phyloP scores from a whole-genome alignment of 2,329 filamentous ascomycete genomes.

The Trichocomaceae sp. region DNA sequence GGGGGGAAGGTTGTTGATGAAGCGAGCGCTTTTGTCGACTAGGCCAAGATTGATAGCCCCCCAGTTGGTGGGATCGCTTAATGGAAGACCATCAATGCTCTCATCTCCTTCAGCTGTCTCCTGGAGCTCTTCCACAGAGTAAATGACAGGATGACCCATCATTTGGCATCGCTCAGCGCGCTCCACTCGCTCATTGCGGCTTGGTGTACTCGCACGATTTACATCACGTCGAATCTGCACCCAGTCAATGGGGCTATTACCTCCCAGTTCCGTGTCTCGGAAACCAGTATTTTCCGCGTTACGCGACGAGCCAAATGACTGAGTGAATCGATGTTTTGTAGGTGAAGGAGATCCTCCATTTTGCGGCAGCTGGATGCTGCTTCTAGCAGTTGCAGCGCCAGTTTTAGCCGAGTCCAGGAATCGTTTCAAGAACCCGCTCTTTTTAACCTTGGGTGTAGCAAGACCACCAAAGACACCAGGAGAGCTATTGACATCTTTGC shows the following conservation, averaged over 20 bases:
- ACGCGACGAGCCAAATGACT: conserved; percentile 39
- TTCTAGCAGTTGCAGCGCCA: conserved; percentile 80
- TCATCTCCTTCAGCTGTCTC: conserved; percentile 86
- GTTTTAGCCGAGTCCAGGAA: conserved; percentile 93
- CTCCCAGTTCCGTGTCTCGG: conserved; percentile 63
- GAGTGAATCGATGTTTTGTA: conserved; percentile 43
- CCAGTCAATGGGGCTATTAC: conserved; percentile 63
- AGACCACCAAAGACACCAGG: conserved; percentile 71
- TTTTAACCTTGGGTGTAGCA: conserved; percentile 66
- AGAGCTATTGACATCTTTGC: conserved; percentile 54
- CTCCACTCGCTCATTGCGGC: conserved; percentile 78
- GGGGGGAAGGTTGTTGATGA: conserved; percentile 74
- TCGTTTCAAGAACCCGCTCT: conserved; percentile 89
- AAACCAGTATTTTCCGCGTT: conserved; percentile 46
- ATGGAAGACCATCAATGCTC: conserved; percentile 72
- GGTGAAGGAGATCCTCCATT: conserved; percentile 41
- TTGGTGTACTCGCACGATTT: conserved; percentile 89
- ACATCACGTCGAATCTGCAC: conserved; percentile 96
- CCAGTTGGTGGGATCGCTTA: conserved; percentile 78
- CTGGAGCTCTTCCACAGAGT: conserved; percentile 82
- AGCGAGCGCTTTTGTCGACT: conserved; percentile 93
- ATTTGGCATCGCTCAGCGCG: conserved; percentile 85
- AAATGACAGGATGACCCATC: conserved; percentile 82
- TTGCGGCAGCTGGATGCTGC: conserved; percentile 66
- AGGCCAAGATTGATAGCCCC: conserved; percentile 69